These are phyloP conservation scores for Corinectria fuckeliana DNA, from an alignment of 2,329 filamentous ascomycete genomes.

Conservation along the genomic window DNA sequence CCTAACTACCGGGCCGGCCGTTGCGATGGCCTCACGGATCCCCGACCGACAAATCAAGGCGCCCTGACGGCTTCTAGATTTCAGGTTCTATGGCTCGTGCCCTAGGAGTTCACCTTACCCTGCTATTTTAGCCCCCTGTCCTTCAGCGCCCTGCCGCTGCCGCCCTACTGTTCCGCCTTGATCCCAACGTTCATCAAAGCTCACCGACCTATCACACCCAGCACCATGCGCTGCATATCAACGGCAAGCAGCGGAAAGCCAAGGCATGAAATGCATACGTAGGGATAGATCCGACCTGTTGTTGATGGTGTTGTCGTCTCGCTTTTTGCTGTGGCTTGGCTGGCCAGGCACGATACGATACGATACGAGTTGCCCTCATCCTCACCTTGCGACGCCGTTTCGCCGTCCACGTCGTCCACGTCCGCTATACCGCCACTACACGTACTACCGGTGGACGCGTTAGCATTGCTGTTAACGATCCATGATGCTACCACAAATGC, in stretches of 20 bases:
- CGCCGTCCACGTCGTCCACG: background rate
- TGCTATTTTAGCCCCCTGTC: constrained; percentile 23
- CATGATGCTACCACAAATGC: background rate
- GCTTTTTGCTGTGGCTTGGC: background rate
- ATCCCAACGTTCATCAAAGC: background rate
- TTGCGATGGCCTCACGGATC: constrained; percentile 16
- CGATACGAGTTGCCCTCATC: background rate
- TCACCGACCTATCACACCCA: constrained; percentile 5
- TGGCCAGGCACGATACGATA: constrained; percentile 1
- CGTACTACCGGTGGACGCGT: background rate
- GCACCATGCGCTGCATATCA: constrained; percentile 10
- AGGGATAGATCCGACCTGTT: background rate
- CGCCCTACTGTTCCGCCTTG: constrained; percentile 1
- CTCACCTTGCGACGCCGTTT: background rate
- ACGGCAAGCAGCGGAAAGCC: constrained; percentile 34
- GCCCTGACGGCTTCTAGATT: constrained; percentile 22
- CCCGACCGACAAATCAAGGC: constrained; percentile 7
- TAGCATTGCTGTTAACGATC: background rate
- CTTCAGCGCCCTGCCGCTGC: constrained; percentile 5
- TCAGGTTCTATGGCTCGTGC: constrained; percentile 25
- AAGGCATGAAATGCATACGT: constrained; percentile 31
- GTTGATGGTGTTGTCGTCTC: background rate
- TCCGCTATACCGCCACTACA: background rate
- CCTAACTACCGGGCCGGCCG: constrained; percentile 33
- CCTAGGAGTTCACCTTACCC: constrained; percentile 30